Evolutionary conservation across 805 yeast species (phyloP).

Genomic region (Candida rishiriensis): DNA sequence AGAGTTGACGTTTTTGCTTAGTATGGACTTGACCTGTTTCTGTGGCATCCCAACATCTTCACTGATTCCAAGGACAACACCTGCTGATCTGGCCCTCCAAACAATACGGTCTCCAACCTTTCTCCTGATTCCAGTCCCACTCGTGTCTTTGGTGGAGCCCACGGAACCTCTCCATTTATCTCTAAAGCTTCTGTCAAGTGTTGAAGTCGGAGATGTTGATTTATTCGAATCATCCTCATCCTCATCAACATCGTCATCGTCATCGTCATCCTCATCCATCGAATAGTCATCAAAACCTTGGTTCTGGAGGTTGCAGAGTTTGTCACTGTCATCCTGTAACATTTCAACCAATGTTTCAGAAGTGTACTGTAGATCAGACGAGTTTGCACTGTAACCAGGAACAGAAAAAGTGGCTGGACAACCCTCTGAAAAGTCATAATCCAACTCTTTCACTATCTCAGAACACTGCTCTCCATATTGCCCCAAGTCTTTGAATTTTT

Average conservation of each 20-base stretch:
- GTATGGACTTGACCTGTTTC: slow-evolving; percentile 13
- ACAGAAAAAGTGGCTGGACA: not conserved
- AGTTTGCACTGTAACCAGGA: no score
- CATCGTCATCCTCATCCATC: not conserved
- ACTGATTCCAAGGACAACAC: slow-evolving; percentile 19
- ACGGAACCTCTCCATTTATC: no score
- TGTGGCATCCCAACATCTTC: slow-evolving; percentile 18
- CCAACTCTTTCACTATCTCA: not conserved
- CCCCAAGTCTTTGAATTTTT: not conserved
- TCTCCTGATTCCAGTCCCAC: slow-evolving; percentile 7
- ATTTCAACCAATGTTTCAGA: no score
- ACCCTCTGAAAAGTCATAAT: not conserved
- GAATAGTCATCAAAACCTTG: no score
- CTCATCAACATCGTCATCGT: not conserved
- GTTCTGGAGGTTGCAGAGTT: no score
- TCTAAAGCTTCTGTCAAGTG: no score
- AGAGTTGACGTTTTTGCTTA: slow-evolving; percentile 11
- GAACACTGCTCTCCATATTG: not conserved
- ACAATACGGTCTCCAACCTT: slow-evolving; percentile 23
- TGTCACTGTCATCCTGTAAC: no score
- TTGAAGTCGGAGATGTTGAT: no score
- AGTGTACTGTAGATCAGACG: no score
- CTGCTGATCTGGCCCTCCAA: slow-evolving; percentile 22
- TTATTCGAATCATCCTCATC: not conserved
- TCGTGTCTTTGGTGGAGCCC: no score